Evolutionary conservation across 169 alveolate genomes (phyloP).

Genomic region (Pseudocohnilembus persalinus): DNA sequence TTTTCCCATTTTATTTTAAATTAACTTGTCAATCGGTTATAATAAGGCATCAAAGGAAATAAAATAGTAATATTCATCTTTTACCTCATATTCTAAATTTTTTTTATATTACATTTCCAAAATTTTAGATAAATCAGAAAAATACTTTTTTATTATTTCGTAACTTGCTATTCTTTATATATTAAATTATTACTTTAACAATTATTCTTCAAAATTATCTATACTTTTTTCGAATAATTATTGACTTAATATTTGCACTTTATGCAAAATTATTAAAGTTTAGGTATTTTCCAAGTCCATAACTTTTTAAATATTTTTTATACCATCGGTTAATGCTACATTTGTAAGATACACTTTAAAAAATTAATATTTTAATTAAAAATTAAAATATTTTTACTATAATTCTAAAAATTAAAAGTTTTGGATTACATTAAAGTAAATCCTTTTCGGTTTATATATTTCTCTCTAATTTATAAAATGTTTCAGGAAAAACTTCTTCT

Average conservation of each 20-base stretch:
- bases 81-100: not conserved
- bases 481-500: not conserved
- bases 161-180: not conserved
- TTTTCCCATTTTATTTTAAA: not conserved
- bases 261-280: not conserved
- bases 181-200: too few relatives aligned
- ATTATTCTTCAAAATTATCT: not conserved
- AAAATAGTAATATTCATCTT: not conserved
- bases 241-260: too few relatives aligned
- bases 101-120: too few relatives aligned
- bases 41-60: not conserved
- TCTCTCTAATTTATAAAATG: not conserved
- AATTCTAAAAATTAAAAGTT: not conserved
- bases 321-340: not conserved
- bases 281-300: not conserved
- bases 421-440: not conserved
- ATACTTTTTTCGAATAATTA: not conserved
- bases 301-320: not conserved
- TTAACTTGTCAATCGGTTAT: not conserved
- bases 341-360: not conserved
- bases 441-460: not conserved
- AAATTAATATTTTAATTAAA: too few relatives aligned
- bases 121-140: too few relatives aligned
- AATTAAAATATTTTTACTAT: too few relatives aligned
- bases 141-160: too few relatives aligned